Conservation (phyloP, 2,329 filamentous ascomycete genomes). For the Fusarium sublunatum region DNA sequence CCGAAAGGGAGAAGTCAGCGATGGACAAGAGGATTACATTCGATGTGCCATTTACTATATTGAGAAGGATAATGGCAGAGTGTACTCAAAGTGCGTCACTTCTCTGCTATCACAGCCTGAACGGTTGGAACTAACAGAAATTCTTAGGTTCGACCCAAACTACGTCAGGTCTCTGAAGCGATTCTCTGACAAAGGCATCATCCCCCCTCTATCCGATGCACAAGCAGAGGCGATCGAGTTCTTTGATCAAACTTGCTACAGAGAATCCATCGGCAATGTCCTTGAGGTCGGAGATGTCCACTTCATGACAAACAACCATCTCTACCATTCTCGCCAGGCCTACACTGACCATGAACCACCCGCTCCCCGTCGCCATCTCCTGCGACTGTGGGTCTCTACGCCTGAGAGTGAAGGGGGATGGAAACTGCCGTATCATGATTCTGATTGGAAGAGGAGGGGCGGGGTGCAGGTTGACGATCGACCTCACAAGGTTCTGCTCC, state of each 20-base stretch:
- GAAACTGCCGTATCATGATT: constrained; percentile 82
- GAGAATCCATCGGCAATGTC: constrained; percentile 81
- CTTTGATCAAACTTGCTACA: constrained; percentile 75
- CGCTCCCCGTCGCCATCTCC: constrained; percentile 76
- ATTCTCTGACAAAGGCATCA: constrained; percentile 8
- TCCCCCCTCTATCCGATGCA: constrained; percentile 56
- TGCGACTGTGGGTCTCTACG: constrained; percentile 83
- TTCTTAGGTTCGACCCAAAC: constrained; percentile 91
- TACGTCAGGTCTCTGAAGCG: constrained; percentile 63
- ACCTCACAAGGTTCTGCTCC: too few relatives aligned
- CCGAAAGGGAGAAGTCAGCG: constrained; percentile 83
- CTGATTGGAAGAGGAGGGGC: constrained; percentile 81
- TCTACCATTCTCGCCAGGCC: constrained; percentile 81
- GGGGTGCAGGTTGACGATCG: constrained; percentile 77
- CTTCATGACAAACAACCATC: constrained; percentile 80
- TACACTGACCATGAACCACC: constrained; percentile 75
- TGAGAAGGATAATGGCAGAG: constrained; percentile 65
- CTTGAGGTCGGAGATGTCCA: constrained; percentile 88
- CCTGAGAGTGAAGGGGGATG: constrained; percentile 83
- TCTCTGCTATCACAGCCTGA: too few relatives aligned
- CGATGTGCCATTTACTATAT: constrained; percentile 78
- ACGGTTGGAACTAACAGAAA: too few relatives aligned
- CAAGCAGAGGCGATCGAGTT: constrained; percentile 68
- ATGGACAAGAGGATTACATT: constrained; percentile 80
- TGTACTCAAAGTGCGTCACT: constrained; percentile 73